These are phyloP conservation scores for Nosema muscidifuracis DNA, from an alignment of 371 early-diverging fungal genomes.

Conservation along the genomic window DNA sequence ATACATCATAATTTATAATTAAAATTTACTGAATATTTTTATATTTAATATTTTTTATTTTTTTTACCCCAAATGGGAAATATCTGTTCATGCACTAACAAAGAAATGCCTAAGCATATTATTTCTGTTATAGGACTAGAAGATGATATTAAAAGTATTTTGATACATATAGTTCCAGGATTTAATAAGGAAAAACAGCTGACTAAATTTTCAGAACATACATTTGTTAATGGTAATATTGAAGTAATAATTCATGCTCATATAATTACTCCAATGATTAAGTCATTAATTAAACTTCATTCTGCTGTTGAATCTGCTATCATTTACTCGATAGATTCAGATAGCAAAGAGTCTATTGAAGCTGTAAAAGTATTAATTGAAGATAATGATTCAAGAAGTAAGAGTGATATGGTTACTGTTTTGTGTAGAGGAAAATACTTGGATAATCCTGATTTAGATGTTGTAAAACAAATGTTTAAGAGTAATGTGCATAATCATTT, in stretches of 20 bases:
- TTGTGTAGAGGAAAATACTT: slow-evolving; percentile 20
- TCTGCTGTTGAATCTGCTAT: slow-evolving; percentile 4
- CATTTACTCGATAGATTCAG: slow-evolving; percentile 31
- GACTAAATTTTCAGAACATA: slow-evolving; percentile 25
- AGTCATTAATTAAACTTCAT: slow-evolving; percentile 20
- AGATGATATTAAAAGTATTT: slow-evolving; percentile 16
- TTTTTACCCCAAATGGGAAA: slow-evolving; percentile 9
- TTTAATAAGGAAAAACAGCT: background rate
- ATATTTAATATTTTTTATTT: too few relatives aligned
- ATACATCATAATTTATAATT: too few relatives aligned
- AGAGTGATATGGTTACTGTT: slow-evolving; percentile 9
- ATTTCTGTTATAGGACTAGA: slow-evolving; percentile 15
- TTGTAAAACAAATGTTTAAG: slow-evolving; percentile 4
- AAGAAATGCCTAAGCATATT: slow-evolving; percentile 5
- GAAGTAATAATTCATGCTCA: slow-evolving; percentile 25
- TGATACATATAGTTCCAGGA: background rate
- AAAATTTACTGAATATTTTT: too few relatives aligned
- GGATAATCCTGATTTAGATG: slow-evolving; percentile 11
- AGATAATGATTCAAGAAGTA: slow-evolving; percentile 9
- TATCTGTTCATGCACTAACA: slow-evolving; percentile 10
- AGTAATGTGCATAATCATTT: slow-evolving; percentile 17
- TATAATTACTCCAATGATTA: slow-evolving; percentile 12
- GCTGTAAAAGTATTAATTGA: background rate
- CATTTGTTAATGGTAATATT: background rate
- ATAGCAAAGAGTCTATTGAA: slow-evolving; percentile 5